Evolutionary conservation across 257 asterid genomes (phyloP), one percentile per base, ranked within the genome.

Genomic region (Nicotiana noctiflora): DNA sequence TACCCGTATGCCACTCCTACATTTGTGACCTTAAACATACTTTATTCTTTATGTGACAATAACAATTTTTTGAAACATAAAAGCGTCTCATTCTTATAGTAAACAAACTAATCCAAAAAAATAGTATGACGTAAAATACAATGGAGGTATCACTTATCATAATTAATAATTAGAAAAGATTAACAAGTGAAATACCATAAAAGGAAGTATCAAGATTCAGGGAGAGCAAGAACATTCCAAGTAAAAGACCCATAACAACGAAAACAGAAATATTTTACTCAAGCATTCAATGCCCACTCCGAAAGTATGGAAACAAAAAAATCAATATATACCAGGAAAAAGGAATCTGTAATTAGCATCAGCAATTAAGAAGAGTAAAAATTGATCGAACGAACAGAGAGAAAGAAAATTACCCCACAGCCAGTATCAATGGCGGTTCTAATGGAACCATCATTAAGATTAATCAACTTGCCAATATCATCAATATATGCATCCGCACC

Each of bases 371-470:
- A n/a, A 18, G 27, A 57, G 44, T 17, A 18, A 40, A 40, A 19
- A 62, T 10, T 19, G 34, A 62, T 2, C 2, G 23, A 62, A 9
- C 5, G 18, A 12, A 21, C 2, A 25, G 34, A 32, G 25, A 32
- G 27, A 72, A 44, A 63, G 27, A 82, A 8, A 25, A 14, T 70
- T 83, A 83, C 86, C 77, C 86, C 83, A 72, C 86, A 83, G 55
- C 86, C 86, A 65, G 86, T 83, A 52, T 83, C 86, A 80, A 83
- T 65, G 53, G 86, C 83, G 7, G 86, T 83, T 62, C 86, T 52
- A 76, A 82, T 82, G n/a, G 85, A 82, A 0, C 86, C 86, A 80
- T 75, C 81, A 49, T 80, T 62, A 46, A 83, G 81, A 75, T 80
- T 75, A 34, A 83, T 83, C 68, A 83, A 60, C 23, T 74, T 64